Evolutionary conservation across 257 asterid species (phyloP).

Genomic region (Solanum ossicruentum): DNA sequence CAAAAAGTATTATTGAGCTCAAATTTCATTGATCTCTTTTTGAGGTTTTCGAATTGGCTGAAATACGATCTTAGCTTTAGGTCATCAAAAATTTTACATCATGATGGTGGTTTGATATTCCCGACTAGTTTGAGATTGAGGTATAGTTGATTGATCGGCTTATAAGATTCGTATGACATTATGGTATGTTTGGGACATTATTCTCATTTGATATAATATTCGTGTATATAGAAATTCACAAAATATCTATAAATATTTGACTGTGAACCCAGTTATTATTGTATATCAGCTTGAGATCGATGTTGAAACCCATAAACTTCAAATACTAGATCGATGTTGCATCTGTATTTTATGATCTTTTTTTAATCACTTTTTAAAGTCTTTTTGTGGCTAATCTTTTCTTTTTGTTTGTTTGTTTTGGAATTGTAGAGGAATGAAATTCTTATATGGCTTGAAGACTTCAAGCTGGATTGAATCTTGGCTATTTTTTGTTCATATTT

Average conservation of each 20-base stretch:
- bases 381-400: background rate
- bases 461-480: slow-evolving; percentile 34
- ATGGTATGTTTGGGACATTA: background rate
- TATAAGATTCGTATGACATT: background rate
- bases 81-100: background rate
- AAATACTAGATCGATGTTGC: background rate
- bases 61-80: background rate
- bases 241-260: background rate
- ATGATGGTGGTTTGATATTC: background rate
- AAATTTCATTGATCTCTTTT: background rate
- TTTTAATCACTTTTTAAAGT: background rate
- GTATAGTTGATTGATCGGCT: background rate
- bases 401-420: background rate
- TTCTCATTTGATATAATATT: background rate
- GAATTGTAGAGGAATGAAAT: slow-evolving; percentile 67
- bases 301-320: background rate
- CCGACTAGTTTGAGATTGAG: background rate
- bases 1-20: background rate
- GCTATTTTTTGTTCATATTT: background rate
- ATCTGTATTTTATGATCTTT: background rate
- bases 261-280: background rate
- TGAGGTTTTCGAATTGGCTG: background rate
- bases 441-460: slow-evolving; percentile 79
- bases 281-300: background rate
- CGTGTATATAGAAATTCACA: no score